Evolutionary conservation across 2,329 filamentous ascomycete species (phyloP).

Genomic region (Diplodia mutila): DNA sequence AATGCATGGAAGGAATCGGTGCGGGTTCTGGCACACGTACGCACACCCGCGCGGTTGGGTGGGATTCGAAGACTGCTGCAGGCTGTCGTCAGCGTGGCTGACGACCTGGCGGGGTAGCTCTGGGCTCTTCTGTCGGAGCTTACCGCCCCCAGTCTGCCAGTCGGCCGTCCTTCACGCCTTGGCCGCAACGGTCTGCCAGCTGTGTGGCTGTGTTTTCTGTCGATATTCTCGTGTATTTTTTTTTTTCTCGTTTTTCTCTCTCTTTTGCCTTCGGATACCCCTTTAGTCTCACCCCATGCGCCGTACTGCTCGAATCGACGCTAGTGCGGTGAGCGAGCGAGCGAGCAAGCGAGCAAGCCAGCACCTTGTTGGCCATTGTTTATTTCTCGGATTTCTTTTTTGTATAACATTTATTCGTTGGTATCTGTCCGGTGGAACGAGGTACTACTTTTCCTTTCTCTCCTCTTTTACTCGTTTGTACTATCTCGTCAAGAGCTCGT

Average conservation of each 20-base stretch:
- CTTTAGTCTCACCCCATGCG: background rate
- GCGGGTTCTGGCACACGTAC: background rate
- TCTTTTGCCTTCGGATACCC: background rate
- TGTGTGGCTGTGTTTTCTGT: background rate
- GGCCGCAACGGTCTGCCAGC: background rate
- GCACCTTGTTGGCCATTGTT: too few species aligned
- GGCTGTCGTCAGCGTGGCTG: background rate
- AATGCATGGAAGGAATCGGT: background rate
- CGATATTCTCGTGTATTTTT: background rate
- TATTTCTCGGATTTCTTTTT: background rate
- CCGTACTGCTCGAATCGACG: background rate
- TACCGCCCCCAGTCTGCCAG: background rate
- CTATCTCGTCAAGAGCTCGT: background rate
- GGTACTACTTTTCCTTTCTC: background rate
- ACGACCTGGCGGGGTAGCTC: background rate
- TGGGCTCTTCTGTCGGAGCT: background rate
- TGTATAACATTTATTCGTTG: background rate
- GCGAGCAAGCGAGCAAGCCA: background rate
- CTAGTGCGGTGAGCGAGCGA: background rate
- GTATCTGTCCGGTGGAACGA: background rate
- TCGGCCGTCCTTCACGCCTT: too few species aligned
- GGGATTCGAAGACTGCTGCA: background rate
- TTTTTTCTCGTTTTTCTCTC: background rate
- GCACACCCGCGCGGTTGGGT: background rate
- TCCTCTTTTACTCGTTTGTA: too few species aligned